Evolutionary conservation across 2,329 filamentous ascomycete species (phyloP), one percentile per base, ranked within the genome.

Genomic region (Stagonosporopsis vannaccii): DNA sequence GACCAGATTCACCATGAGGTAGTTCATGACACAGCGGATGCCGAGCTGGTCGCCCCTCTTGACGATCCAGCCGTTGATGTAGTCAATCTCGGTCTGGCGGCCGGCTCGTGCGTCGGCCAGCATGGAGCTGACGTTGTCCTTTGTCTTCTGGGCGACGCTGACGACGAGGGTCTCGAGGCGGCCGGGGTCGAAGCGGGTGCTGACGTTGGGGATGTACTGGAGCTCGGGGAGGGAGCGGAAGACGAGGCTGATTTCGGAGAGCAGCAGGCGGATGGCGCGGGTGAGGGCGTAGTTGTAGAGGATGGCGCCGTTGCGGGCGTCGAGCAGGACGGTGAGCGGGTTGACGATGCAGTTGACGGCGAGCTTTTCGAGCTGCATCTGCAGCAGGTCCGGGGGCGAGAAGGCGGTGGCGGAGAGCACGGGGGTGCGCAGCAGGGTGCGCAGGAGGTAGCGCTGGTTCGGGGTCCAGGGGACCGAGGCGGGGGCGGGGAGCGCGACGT

Each of bases 41-140:
- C 91, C 90, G 58, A 93, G 68, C 71, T 90, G 85, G 65, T 85
- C 82, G 0, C 90, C 95, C 36, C 89, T 84, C 46, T 80, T 82
- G 28, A 96, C 82, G 57, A 99, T 89, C 78, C 94, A 99, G 0
- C 93, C 94, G 72, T 96, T 97, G 64, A 94, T 84, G 68, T 89
- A 96, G 41, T 93, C 86, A 36, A 97, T 85, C 67, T 97, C 92
- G 0, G 91, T 92, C 55, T 81, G 77, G 12, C 70, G 54, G 1
- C 90, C 89, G 1, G 77, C 73, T 11, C 85, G 78, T 12, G 93
- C 79, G 66, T 89, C 86, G 49, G 84, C 82, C 6, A 90, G 78
- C 86, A 96, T 92, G 19, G 81, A 83, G 66, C 86, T 90, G 6
- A 82, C 78, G 47, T 87, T 85, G 51, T 83, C 76, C 12, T 80